These are phyloP conservation scores for Phaeotremella skinneri DNA, from an alignment of 768 basidiomycete genomes.

Conservation along the genomic window DNA sequence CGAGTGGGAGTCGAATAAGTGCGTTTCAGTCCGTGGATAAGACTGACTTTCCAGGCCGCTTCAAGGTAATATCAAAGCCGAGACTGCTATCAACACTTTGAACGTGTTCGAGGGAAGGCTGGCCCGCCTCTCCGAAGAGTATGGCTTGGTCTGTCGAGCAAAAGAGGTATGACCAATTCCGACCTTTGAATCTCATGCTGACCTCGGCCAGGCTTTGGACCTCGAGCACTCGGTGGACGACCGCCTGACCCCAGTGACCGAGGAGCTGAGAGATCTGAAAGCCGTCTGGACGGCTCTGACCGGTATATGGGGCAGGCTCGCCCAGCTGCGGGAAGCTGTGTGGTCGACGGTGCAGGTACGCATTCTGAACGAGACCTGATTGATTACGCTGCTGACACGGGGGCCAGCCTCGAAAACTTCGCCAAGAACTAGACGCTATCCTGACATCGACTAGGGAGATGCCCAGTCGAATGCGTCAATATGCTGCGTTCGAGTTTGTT, in stretches of 20 bases:
- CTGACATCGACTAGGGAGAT: conserved; percentile 94
- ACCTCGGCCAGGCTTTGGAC: conserved; percentile 64
- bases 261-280: conserved; percentile 93
- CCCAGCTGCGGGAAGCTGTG: conserved; percentile 77
- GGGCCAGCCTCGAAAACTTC: conserved; percentile 72
- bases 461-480: conserved; percentile 98
- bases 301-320: conserved; percentile 91
- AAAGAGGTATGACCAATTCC: conserved; percentile 60
- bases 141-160: conserved; percentile 89
- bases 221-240: conserved; percentile 74
- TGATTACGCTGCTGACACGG: neutral
- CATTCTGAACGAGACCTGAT: neutral
- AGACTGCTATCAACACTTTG: conserved; percentile 93
- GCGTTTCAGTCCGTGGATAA: conserved; percentile 6
- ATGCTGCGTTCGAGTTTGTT: conserved; percentile 96
- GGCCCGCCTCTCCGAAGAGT: conserved; percentile 85
- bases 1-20: conserved; percentile 92
- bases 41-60: conserved; percentile 59
- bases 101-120: conserved; percentile 91
- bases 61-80: conserved; percentile 92
- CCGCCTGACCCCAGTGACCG: conserved; percentile 87
- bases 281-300: conserved; percentile 98
- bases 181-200: neutral
- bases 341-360: conserved; percentile 80
- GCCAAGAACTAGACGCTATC: conserved; percentile 89